Evolutionary conservation across 2,329 filamentous ascomycete genomes (phyloP), one percentile per base, ranked within the genome.

Genomic region (Pseudopithomyces maydicus): DNA sequence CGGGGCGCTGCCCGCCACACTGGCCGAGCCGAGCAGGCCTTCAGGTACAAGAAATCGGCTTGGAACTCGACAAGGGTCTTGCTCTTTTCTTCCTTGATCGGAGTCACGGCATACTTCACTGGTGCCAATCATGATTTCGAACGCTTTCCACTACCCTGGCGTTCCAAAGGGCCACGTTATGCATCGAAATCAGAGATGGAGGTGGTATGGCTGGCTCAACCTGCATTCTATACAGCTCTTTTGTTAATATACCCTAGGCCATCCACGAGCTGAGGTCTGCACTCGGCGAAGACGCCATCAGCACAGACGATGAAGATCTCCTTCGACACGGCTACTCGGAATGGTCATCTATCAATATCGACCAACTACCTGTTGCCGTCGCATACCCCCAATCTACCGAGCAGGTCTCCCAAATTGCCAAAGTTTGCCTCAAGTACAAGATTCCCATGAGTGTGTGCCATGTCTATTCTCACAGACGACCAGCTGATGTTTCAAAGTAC

Each of bases 351-450:
- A 83, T 88, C 64, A 90, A 91, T 66, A 84, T 85, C 26, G 80
- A 85, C 29, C 81, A 80, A 19, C 78, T 88, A 1, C 87, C 88
- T 0, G 82, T 88, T 6, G 87, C 88, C 1, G 81, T 91, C 8
- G 85, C 85, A 2, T 88, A 88, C 59, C 89, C 89, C 0, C 81
- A 78, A 29, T 82, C 79, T 1, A 91, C 88, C 0, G 83, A 86
- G 55, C 82, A 91, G 17, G 88, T 91, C 2, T 85, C 83, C 0
- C 70, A 78, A 36, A 85, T 91, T 55, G 88, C 86, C 32, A 82
- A 88, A 62, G 81, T 93, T 53, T 97, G 92, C 77, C 82, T 90
- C 77, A 89, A 89, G 72, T 88, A 92, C 75, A 87, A 84, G 15
- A 85, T 97, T 52, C 93, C 93, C 1, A 90, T 97, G 79, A 78